Conservation (phyloP, 495 filamentous ascomycete species). For the Penicillium parvum region DNA sequence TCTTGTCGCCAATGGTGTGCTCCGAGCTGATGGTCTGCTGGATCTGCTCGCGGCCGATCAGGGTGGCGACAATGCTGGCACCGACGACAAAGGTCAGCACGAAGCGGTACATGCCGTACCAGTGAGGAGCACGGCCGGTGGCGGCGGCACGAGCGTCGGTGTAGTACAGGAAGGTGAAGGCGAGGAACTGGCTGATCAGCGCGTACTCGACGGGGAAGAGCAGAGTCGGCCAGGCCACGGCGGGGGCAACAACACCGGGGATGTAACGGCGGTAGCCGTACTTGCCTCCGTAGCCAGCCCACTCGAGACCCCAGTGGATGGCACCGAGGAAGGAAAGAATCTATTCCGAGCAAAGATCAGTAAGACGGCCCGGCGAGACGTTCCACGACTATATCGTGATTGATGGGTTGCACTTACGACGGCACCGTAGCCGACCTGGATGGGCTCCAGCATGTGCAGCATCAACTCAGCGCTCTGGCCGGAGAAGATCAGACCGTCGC, state of each 20-base stretch:
- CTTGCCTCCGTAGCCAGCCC: constrained; percentile 67
- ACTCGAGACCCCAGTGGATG: constrained; percentile 91
- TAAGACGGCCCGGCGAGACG: constrained; percentile 2
- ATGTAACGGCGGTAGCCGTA: constrained; percentile 74
- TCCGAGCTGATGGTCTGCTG: constrained; percentile 48
- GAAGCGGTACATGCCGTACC: constrained; percentile 94
- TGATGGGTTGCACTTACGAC: constrained; percentile 58
- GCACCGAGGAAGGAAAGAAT: constrained; percentile 96
- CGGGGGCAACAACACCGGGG: constrained; percentile 75
- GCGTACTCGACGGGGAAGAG: constrained; percentile 84
- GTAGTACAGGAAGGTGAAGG: constrained; percentile 88
- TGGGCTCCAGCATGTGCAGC: constrained; percentile 77
- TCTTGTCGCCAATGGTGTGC: constrained; percentile 54
- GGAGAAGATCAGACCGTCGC: constrained; percentile 60
- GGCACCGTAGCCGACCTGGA: constrained; percentile 92
- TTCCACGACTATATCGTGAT: no score
- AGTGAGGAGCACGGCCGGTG: constrained; percentile 78
- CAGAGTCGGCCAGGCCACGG: constrained; percentile 89
- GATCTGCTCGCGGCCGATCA: constrained; percentile 85
- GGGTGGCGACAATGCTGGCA: constrained; percentile 73
- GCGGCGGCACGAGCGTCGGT: constrained; percentile 72
- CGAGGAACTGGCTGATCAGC: constrained; percentile 82
- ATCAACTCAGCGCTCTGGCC: constrained; percentile 68
- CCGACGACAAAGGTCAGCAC: constrained; percentile 93
- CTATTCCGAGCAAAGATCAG: constrained; percentile 32